Evolutionary conservation across 1,284 basidiomycete genomes (phyloP), one percentile per base, ranked within the genome.

Genomic region (Melampsora americana): DNA sequence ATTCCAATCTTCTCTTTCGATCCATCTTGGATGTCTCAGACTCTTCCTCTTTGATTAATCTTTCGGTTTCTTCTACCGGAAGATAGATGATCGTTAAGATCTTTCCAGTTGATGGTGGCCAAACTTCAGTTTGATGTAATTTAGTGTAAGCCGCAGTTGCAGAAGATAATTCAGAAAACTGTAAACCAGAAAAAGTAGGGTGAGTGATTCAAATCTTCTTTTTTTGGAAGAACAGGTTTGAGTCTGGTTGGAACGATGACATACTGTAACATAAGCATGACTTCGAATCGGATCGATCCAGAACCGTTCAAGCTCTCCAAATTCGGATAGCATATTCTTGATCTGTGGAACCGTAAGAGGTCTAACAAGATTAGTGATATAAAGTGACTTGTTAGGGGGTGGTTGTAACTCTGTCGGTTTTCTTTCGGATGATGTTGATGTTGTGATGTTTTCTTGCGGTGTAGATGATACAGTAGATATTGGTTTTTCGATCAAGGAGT

Each of bases 221-320:
- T 35, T 35, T 35, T 9, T 3, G 9, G 9, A 35, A 35, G 35
- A 35, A 3, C 3, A 35, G 35, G 35, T 35, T 4, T 3, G 35
- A 9, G 35, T n/a, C n/a, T 35, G 35, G 9, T 35, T 26, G 5
- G 50, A 14, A 53, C 9, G 35, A 53, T 26, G 5, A 62, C 69
- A 46, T 71, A 71, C 69, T 18, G 69, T 71, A 23, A 71, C 69
- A 46, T 71, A 71, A 32, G 69, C 69, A 64, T 71, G 69, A 46
- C 69, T 71, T 50, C 42, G 35, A 28, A 71, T 62, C 3, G 60
- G 20, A 64, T 71, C 69, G 42, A 71, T 71, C 69, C 69, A 71
- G 20, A 71, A 71, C 46, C 32, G 50, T 28, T n/a, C 46, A 12
- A 60, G 44, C 28, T 62, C 42, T 30, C 69, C 69, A 60, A 64